Base-by-base conservation (phyloP, 306 rosid species). In the Urtica urens region DNA sequence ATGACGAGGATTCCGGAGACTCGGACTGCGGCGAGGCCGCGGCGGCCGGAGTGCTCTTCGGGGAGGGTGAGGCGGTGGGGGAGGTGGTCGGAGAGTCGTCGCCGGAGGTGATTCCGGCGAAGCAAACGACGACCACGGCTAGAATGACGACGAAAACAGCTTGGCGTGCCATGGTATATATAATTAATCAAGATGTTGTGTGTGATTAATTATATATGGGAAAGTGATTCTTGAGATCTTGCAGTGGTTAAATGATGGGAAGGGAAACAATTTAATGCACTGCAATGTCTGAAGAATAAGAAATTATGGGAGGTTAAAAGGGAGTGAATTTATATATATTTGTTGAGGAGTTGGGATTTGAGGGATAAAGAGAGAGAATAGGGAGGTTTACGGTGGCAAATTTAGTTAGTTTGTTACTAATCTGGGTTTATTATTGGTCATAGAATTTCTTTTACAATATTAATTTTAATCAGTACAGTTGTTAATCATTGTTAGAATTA, bases 121-220 rank as follows among this genome's bases (percentile, higher is more conserved):
- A 17, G 59, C 67, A 82, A 0, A 72, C 57, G 4, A 70, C 67
- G n/a, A 75, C 15, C 9, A 82, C 66, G 40, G 77, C 74, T 49
- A 72, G 13, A 7, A 82, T 68, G 46, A 74, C 72, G 51, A 75
- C 49, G 29, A 50, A 72, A 22, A 71, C 3, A 15, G 49, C 0
- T 48, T 63, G 73, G 30, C 60, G 57, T 0, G 70, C 78, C 88
- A 80, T 80, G n/a, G n/a, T 63, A n/a, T 10, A 37, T 18, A 26
- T 33, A 16, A 18, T 27, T 23, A 35, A 13, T 23, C 10, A 23
- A 1, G 25, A 18, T 10, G 23, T 2, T 3, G 31, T 42, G 10
- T 19, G 22, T 20, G 7, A 9, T 46, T 48, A 16, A 17, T 43
- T 18, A 17, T 19, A 43, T 5, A 5, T 43, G 22, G 13, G n/a